phyloP scores from a whole-genome alignment of 345 rosid species.

The Litchi chinensis region DNA sequence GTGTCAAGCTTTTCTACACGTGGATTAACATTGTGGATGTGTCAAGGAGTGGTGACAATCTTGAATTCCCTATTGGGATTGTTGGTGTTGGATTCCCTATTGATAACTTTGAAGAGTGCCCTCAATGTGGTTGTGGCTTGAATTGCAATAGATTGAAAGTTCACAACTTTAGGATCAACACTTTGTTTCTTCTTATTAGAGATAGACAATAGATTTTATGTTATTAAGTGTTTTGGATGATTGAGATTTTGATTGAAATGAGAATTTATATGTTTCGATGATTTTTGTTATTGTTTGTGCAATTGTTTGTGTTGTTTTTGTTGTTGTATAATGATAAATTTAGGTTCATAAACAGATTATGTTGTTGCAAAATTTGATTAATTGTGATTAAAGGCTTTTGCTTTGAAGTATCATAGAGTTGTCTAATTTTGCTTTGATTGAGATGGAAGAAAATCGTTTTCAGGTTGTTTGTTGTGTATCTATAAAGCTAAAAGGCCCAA shows the following conservation, averaged over 20 bases:
- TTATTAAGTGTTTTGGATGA: constrained; percentile 5
- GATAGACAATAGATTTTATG: background rate
- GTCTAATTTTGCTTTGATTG: too few relatives aligned
- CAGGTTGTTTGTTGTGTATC: background rate
- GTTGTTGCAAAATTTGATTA: background rate
- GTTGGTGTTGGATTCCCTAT: constrained; percentile 61
- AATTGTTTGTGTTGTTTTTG: background rate
- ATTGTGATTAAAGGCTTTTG: background rate
- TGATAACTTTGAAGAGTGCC: constrained; percentile 67
- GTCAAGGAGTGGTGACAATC: constrained; percentile 46
- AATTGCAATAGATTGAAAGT: constrained; percentile 42
- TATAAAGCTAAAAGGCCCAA: background rate
- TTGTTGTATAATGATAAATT: background rate
- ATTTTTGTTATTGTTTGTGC: background rate
- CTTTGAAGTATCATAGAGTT: background rate
- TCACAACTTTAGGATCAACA: constrained; percentile 26
- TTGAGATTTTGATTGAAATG: constrained; percentile 14
- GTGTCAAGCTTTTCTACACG: constrained; percentile 57
- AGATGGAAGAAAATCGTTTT: background rate
- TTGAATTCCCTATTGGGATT: constrained; percentile 67
- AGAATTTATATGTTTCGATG: constrained; percentile 5
- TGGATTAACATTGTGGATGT: constrained; percentile 72
- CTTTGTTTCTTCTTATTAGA: constrained; percentile 45
- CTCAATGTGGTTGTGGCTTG: constrained; percentile 91
- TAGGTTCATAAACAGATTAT: background rate